Conservation (phyloP, 371 early-diverging fungal species). For the Nosema muscidifuracis region DNA sequence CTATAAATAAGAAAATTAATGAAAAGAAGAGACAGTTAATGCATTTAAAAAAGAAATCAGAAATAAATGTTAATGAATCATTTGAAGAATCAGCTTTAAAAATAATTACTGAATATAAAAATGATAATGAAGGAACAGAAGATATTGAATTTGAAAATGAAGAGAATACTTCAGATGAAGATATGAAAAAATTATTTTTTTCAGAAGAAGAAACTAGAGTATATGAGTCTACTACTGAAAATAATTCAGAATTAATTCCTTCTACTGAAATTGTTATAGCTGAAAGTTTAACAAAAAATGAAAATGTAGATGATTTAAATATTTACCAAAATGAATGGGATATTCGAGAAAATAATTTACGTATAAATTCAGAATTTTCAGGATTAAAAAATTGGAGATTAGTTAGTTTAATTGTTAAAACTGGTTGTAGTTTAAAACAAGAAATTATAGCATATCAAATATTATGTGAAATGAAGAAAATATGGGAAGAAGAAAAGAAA, state of each 20-base stretch:
- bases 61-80: no score
- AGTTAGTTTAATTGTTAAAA: constrained; percentile 86
- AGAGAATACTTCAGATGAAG: neutral
- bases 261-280: no score
- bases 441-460: constrained; percentile 90
- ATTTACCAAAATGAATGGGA: constrained; percentile 72
- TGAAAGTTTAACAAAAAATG: no score
- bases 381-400: constrained; percentile 73
- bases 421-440: constrained; percentile 85
- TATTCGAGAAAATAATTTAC: constrained; percentile 71
- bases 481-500: constrained; percentile 78
- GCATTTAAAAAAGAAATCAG: constrained; percentile 9
- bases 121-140: no score
- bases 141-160: neutral
- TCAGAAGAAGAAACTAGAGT: neutral
- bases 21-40: constrained; percentile 35
- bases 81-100: neutral
- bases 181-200: no score
- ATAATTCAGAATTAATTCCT: no score
- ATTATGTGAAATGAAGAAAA: constrained; percentile 78
- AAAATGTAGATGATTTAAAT: neutral
- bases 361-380: constrained; percentile 72
- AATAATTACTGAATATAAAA: neutral
- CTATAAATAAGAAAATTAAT: no score
- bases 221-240: neutral